Percentiles rank a stretch among this genome's conserved stretches.
Conservation (phyloP, 2,329 filamentous ascomycete species). For the Alternaria arborescens region DNA sequence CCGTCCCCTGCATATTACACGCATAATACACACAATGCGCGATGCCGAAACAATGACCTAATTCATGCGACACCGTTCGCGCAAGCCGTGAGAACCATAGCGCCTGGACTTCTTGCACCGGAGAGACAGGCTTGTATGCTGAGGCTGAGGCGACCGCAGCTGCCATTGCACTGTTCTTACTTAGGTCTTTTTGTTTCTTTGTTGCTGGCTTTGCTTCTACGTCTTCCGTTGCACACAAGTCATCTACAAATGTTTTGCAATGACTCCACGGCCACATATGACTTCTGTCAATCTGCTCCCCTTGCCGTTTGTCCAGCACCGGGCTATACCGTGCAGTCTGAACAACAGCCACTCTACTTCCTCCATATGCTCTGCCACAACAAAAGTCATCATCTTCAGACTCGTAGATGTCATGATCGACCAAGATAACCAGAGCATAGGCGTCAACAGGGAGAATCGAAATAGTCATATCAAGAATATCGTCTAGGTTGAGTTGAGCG, state of each 20-base stretch:
- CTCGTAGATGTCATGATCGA: constrained; percentile 71
- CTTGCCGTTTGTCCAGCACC: constrained; percentile 50
- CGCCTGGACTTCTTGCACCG: constrained; percentile 40
- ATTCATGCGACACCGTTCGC: constrained; percentile 67
- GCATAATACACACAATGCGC: constrained; percentile 72
- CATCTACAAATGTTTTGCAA: constrained; percentile 62
- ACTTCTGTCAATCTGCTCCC: constrained; percentile 55
- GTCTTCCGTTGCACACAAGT: constrained; percentile 46
- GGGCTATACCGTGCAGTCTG: constrained; percentile 70
- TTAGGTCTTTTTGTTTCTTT: constrained; percentile 16
- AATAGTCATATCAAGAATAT: constrained; percentile 67
- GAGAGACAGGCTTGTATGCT: constrained; percentile 12
- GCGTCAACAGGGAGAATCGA: constrained; percentile 65
- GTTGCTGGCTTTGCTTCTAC: constrained; percentile 21
- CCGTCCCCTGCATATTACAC: constrained; percentile 70
- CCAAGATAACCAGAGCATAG: constrained; percentile 65
- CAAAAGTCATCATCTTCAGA: constrained; percentile 72
- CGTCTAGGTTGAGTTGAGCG: constrained; percentile 66
- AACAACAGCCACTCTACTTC: constrained; percentile 68
- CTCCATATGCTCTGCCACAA: constrained; percentile 72
- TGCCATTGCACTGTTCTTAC: constrained; percentile 23
- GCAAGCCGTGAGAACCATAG: constrained; percentile 67
- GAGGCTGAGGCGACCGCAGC: constrained; percentile 23
- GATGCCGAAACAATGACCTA: constrained; percentile 72
- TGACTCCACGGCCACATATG: constrained; percentile 74